A percentile compares a stretch with the other conserved stretches of the same genome.
Conservation (phyloP, 768 basidiomycete genomes). For the Tulasnella sp. region DNA sequence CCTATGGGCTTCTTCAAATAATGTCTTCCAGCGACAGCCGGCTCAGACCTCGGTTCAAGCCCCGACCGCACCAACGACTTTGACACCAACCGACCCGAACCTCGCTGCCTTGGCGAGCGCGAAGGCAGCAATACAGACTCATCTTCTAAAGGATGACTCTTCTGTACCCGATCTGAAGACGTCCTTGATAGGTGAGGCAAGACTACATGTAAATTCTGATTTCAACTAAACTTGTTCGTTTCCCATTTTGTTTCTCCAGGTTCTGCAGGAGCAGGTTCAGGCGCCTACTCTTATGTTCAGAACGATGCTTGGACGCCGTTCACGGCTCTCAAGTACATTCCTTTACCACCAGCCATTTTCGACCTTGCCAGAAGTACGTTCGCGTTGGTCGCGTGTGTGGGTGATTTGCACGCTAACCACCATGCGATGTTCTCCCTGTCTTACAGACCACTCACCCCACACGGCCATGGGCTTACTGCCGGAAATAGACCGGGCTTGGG, state of each 20-base stretch:
- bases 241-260: slow-evolving; percentile 2
- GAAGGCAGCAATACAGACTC: slow-evolving; percentile 9
- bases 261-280: slow-evolving; percentile 29
- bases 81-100: slow-evolving; percentile 6
- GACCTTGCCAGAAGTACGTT: slow-evolving; percentile 24
- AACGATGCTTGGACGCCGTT: slow-evolving; percentile 32
- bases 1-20: slow-evolving; percentile 4
- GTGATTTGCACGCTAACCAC: background rate
- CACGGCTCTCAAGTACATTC: slow-evolving; percentile 24
- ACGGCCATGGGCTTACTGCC: slow-evolving; percentile 73
- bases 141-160: slow-evolving; percentile 12
- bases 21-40: background rate
- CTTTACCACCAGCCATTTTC: slow-evolving; percentile 29
- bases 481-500: slow-evolving; percentile 92
- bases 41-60: background rate
- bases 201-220: background rate
- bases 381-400: background rate
- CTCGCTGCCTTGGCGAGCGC: slow-evolving; percentile 24
- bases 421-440: background rate
- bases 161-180: slow-evolving; percentile 3
- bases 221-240: background rate
- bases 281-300: slow-evolving; percentile 29
- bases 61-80: background rate
- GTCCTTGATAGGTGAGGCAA: background rate
- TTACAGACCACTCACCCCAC: slow-evolving; percentile 5